Conservation (phyloP, 2,329 filamentous ascomycete genomes). For the Boeremia exigua region DNA sequence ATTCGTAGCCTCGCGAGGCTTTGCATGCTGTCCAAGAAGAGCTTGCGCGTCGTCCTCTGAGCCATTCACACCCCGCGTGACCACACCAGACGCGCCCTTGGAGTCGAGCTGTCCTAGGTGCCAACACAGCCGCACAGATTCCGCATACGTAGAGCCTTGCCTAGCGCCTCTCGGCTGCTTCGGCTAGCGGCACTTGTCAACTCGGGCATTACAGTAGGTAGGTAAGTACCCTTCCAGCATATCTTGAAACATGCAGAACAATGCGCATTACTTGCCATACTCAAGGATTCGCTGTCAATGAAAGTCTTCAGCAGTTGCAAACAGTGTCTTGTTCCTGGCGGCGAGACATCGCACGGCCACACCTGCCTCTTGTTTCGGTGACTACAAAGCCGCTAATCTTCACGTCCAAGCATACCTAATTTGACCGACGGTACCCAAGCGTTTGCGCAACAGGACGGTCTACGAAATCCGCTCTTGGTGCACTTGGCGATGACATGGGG, state of each 20-base stretch:
- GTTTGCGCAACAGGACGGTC: not conserved
- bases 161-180: constrained; percentile 16
- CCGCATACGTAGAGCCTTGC: not conserved
- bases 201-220: not conserved
- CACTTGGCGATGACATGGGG: not conserved
- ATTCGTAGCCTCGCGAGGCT: constrained; percentile 6
- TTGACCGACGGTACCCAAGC: not conserved
- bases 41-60: constrained; percentile 10
- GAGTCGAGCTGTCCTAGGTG: too few species aligned
- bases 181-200: not conserved
- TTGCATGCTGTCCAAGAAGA: constrained; percentile 6
- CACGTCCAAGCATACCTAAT: constrained; percentile 2
- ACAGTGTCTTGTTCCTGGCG: not conserved
- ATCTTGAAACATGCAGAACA: constrained; percentile 2
- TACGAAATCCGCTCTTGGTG: not conserved
- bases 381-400: constrained; percentile 9
- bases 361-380: not conserved
- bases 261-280: constrained; percentile 2
- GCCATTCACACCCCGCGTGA: not conserved
- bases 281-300: constrained; percentile 6
- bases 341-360: not conserved
- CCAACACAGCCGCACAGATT: constrained; percentile 8
- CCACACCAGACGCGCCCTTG: too few species aligned
- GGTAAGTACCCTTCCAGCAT: not conserved
- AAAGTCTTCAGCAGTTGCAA: not conserved